A percentile compares a stretch with the other conserved stretches of the same genome.
These are phyloP conservation scores for Linaria vulgaris DNA, from an alignment of 257 asterid genomes.

Conservation along the genomic window DNA sequence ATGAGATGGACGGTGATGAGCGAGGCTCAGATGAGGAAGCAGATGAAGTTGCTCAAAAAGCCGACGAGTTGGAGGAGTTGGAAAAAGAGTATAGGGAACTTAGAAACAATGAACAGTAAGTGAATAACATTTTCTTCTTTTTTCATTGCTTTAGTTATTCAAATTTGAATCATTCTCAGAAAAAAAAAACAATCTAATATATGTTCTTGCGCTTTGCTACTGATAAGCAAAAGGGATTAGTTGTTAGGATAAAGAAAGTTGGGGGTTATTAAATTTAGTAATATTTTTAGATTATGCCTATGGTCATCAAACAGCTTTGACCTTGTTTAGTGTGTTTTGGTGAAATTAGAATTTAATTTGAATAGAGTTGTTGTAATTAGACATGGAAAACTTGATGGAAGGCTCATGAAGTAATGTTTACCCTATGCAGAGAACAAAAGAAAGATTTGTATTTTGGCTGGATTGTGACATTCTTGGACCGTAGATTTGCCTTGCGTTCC, in stretches of 20 bases:
- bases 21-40: conserved; percentile 25
- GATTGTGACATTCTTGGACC: not conserved
- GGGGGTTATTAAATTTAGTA: not conserved
- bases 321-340: not conserved
- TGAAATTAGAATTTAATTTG: not conserved
- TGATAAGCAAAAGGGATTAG: not conserved
- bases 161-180: conserved; percentile 4
- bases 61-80: conserved; percentile 66
- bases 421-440: not conserved
- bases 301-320: not conserved
- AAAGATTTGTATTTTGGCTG: not conserved
- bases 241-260: not conserved
- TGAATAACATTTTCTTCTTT: conserved; percentile 20
- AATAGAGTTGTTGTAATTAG: too few relatives aligned
- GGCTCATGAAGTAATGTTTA: not conserved
- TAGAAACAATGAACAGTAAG: conserved; percentile 73
- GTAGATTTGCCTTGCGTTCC: not conserved
- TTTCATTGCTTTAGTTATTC: conserved; percentile 8
- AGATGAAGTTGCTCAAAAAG: conserved; percentile 38
- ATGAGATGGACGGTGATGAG: conserved; percentile 14
- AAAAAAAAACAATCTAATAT: conserved; percentile 4
- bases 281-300: not conserved
- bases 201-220: not conserved
- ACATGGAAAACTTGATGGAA: not conserved
- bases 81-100: conserved; percentile 70